Base-by-base conservation (phyloP, 495 filamentous ascomycete genomes). In the Aspergillus taichungensis region DNA sequence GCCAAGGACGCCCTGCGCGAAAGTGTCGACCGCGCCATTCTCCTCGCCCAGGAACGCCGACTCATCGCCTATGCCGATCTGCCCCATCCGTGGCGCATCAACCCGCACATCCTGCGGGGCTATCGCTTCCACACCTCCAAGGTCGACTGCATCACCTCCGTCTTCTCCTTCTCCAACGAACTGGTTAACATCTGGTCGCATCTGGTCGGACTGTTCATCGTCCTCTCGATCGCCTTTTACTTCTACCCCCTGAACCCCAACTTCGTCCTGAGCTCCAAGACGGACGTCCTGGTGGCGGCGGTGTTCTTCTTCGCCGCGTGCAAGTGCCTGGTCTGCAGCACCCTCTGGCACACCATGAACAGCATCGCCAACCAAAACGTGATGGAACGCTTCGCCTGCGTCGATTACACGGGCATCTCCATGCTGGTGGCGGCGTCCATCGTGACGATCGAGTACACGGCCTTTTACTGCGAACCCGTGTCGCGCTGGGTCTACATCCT, bases 121-220 rank as follows among this genome's bases (percentile, higher is more conserved):
- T 99, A 99, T 59, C 90, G 92, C 32, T 99, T 99, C 69, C 85
- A 78, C 43, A 83, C 91, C 45, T 84, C 82, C 40, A 94, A 94
- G 61, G 57, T 88, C 40, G 91, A 86, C 35, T 97, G 91, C 59
- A 67, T 97, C 32, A 75, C 77, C 13, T 95, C 88, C 5, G 77
- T 86, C 43, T 88, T 96, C 57, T 69, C 75, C 28, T 72, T 89
- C 50, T 91, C 85, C 42, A 99, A 99, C 62, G 92, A 99, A 64
- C 73, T 84, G 38, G 83, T 96, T 66, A 99, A 99, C 64, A 99
- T 99, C 56, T 99, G 94, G 94, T 87, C 89, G 9, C 92, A 99
- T 60, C 74, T 82, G 8, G 74, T 99, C 32, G 92, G 92, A 9
- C 73, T 99, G 30, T 51, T 97, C 29, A 71, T 95, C 49, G 85